These are phyloP conservation scores for Lactarius trivialis DNA, from an alignment of 768 basidiomycete species.

Conservation along the genomic window DNA sequence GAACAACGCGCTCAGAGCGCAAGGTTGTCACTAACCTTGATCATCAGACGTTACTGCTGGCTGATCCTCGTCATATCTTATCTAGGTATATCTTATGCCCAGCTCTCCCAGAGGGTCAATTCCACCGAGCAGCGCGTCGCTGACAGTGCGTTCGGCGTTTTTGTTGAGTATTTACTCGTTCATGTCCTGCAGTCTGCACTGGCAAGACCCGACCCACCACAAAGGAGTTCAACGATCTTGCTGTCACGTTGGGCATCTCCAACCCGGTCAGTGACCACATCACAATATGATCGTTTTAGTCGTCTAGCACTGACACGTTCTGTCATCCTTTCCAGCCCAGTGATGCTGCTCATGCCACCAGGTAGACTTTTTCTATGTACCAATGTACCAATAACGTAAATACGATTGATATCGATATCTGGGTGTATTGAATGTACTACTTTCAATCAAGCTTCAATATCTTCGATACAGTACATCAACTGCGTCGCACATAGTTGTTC, in stretches of 20 bases:
- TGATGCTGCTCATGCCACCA: conserved; percentile 29
- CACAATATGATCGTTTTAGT: neutral
- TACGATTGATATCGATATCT: neutral
- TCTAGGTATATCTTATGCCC: conserved; percentile 42
- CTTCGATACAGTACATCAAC: neutral
- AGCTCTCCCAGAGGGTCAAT: conserved; percentile 44
- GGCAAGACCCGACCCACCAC: conserved; percentile 38
- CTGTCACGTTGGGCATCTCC: conserved; percentile 37
- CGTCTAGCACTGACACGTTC: neutral
- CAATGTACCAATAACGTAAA: neutral
- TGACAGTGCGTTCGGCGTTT: conserved; percentile 37
- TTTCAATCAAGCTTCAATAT: neutral
- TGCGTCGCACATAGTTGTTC: neutral
- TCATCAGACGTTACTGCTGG: neutral
- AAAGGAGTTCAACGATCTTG: conserved; percentile 45
- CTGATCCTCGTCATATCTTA: neutral
- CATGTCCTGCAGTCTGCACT: conserved; percentile 39
- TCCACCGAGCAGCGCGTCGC: conserved; percentile 41
- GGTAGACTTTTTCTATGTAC: conserved; percentile 3
- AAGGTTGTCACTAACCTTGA: conserved; percentile 34
- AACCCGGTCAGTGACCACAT: conserved; percentile 28
- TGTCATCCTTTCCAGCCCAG: conserved; percentile 25
- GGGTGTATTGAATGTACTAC: neutral
- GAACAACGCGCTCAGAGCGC: conserved; percentile 41
- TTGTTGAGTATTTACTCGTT: neutral